A percentile compares a stretch with the other conserved stretches of the same genome.
These are phyloP conservation scores for Allium sativum DNA, from an alignment of 106 monocot species.

Conservation along the genomic window DNA sequence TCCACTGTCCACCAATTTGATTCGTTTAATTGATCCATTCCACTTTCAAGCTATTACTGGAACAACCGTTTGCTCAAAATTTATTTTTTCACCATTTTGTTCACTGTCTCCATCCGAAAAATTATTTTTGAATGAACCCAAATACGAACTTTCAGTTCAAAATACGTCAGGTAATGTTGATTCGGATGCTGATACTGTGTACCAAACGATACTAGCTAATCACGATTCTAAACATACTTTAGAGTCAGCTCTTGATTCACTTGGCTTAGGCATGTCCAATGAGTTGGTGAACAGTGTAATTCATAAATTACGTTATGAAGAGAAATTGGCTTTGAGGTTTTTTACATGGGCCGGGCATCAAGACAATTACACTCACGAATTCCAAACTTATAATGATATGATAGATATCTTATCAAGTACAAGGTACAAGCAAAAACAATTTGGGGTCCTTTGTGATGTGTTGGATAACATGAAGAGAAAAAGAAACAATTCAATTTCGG, in stretches of 20 bases:
- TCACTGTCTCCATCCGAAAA: not conserved
- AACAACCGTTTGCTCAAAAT: not conserved
- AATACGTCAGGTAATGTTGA: not conserved
- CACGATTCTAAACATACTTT: constrained; percentile 21
- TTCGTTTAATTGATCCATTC: not conserved
- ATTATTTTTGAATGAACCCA: not conserved
- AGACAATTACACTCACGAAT: constrained; percentile 46
- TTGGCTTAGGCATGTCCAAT: constrained; percentile 32
- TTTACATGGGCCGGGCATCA: constrained; percentile 82
- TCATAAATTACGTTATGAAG: constrained; percentile 57
- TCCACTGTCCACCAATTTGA: constrained; percentile 2
- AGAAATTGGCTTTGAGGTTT: constrained; percentile 83
- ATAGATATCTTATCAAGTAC: constrained; percentile 89
- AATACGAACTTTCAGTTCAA: not conserved
- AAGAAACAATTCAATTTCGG: constrained; percentile 32
- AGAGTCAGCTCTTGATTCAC: constrained; percentile 42
- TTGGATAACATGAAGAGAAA: constrained; percentile 80
- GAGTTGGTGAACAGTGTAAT: constrained; percentile 54
- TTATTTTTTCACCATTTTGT: constrained; percentile 1
- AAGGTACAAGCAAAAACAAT: constrained; percentile 60
- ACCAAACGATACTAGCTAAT: constrained; percentile 38
- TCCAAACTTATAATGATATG: constrained; percentile 52
- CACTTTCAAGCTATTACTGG: not conserved
- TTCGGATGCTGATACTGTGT: constrained; percentile 31
- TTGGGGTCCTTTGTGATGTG: constrained; percentile 69